phyloP scores from a whole-genome alignment of 192 early-diverging fungal species.

The Gonapodya prolifera region DNA sequence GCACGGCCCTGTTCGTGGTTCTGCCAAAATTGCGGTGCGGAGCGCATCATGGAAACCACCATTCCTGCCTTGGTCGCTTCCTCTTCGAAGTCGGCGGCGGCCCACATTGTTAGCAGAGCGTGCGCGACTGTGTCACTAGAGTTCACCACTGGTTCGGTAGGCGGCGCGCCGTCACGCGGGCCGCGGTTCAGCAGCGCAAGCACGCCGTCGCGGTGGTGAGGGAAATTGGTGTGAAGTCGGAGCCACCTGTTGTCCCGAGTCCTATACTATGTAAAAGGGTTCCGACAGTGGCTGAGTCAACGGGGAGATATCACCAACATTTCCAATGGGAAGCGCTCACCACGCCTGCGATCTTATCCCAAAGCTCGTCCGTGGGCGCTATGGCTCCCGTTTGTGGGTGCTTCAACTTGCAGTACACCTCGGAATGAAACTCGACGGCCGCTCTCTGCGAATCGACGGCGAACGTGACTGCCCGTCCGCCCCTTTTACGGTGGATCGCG shows the following conservation, averaged over 20 bases:
- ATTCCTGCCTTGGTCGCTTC: slow-evolving; percentile 9
- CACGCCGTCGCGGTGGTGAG: slow-evolving; percentile 14
- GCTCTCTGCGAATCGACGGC: background rate
- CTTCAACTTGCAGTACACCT: background rate
- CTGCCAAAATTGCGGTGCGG: slow-evolving; percentile 2
- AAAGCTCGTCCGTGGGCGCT: background rate
- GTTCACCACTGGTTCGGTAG: background rate
- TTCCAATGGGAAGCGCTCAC: no score
- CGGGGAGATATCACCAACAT: background rate
- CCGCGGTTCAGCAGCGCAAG: slow-evolving; percentile 1
- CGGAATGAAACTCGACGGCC: background rate
- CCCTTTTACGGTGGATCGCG: background rate
- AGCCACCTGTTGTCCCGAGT: slow-evolving; percentile 7
- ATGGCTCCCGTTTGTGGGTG: background rate
- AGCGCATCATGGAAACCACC: slow-evolving; percentile 6
- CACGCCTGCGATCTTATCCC: background rate
- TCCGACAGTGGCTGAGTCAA: slow-evolving; percentile 11
- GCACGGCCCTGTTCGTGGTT: background rate
- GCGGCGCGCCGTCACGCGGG: background rate
- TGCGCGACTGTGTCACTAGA: background rate
- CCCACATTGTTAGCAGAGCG: background rate
- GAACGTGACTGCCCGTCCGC: background rate
- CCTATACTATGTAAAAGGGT: slow-evolving; percentile 12
- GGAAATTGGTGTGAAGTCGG: slow-evolving; percentile 16
- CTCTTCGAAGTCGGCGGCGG: slow-evolving; percentile 7